A percentile compares a stretch with the other conserved stretches of the same genome.
These are phyloP conservation scores for Pseudocercospora vitis DNA, from an alignment of 2,329 filamentous ascomycete species.

Conservation along the genomic window DNA sequence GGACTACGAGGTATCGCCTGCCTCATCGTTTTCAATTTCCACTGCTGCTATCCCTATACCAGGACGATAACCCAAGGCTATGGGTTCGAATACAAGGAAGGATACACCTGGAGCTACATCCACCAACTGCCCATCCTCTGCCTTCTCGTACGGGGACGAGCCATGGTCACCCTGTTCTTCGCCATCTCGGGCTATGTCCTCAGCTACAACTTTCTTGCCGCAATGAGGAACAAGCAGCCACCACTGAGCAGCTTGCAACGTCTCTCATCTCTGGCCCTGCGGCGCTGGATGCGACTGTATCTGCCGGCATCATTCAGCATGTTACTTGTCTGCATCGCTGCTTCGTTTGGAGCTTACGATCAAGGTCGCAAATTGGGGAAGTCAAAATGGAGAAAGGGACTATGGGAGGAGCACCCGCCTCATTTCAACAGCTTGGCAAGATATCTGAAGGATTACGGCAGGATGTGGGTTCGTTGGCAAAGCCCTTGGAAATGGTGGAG, in stretches of 20 bases:
- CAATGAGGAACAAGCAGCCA: constrained; percentile 4
- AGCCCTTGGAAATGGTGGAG: background rate
- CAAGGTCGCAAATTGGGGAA: constrained; percentile 7
- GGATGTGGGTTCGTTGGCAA: background rate
- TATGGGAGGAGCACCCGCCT: constrained; percentile 22
- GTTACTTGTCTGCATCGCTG: constrained; percentile 13
- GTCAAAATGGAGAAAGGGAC: constrained; percentile 10
- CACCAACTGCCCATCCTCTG: constrained; percentile 21
- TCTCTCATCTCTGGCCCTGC: constrained; percentile 13
- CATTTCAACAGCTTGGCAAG: background rate
- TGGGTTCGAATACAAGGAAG: constrained; percentile 3
- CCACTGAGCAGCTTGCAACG: background rate
- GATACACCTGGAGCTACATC: background rate
- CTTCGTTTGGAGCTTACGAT: constrained; percentile 18
- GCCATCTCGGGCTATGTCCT: constrained; percentile 23
- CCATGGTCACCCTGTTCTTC: constrained; percentile 24
- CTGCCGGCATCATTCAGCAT: constrained; percentile 20
- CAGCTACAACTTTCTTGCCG: constrained; percentile 18
- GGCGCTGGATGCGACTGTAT: constrained; percentile 18
- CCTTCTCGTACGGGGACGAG: constrained; percentile 21
- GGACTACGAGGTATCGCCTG: constrained; percentile 22
- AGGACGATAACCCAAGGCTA: constrained; percentile 16
- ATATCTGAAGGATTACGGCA: background rate
- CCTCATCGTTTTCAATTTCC: constrained; percentile 25
- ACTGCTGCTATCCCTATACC: constrained; percentile 19